These are phyloP conservation scores for Taphrina populina DNA, from an alignment of 1,139 yeast genomes.

Conservation along the genomic window DNA sequence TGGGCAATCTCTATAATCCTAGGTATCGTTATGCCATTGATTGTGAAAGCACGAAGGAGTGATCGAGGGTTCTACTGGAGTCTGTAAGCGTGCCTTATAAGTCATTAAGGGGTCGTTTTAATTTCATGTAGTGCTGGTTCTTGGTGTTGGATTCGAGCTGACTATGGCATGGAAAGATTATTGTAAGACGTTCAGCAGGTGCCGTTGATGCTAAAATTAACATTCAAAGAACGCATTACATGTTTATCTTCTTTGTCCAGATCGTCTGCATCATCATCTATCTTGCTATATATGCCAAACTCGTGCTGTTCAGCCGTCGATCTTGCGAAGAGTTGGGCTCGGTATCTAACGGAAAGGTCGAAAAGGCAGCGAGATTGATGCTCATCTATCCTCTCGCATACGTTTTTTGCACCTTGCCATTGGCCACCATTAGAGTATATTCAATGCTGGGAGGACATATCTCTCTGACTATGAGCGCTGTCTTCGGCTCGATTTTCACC, in stretches of 20 bases:
- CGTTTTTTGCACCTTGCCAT: constrained; percentile 13
- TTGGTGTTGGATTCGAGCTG: constrained; percentile 22
- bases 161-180: constrained; percentile 11
- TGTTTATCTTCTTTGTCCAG: constrained; percentile 15
- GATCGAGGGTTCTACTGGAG: constrained; percentile 4
- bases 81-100: background rate
- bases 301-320: background rate
- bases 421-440: constrained; percentile 3
- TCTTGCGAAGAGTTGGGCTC: background rate
- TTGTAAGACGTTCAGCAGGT: background rate
- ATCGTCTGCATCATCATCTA: constrained; percentile 7
- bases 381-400: constrained; percentile 10
- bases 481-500: constrained; percentile 11
- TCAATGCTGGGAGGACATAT: constrained; percentile 8
- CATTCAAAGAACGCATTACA: constrained; percentile 1
- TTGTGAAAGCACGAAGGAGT: background rate
- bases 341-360: constrained; percentile 2
- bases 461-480: background rate
- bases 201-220: background rate
- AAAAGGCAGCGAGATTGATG: constrained; percentile 17
- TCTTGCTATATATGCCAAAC: constrained; percentile 1
- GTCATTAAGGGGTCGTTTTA: background rate
- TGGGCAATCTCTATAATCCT: background rate
- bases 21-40: constrained; percentile 5
- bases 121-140: constrained; percentile 3